Evolutionary conservation across 768 basidiomycete species (phyloP), one percentile per base, ranked within the genome.

Genomic region (Pseudohyphozyma bogoriensis): DNA sequence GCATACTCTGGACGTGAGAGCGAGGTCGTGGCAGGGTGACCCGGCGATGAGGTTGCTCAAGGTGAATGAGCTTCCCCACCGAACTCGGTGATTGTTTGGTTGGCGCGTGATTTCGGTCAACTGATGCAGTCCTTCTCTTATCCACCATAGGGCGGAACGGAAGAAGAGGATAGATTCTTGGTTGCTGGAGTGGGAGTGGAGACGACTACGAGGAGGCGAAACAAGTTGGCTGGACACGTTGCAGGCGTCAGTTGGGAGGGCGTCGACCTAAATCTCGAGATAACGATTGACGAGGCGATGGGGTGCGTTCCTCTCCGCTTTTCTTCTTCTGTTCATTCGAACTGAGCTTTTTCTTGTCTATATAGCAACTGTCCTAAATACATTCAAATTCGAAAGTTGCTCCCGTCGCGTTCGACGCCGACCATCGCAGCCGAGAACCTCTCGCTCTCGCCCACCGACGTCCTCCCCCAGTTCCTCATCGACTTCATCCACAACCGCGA

Each of bases 321-420:
- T 15, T 2, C 28, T 29, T n/a, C 28, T 10, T 39, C 12, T 29
- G 13, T 11, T 5, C 15, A 3, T 18, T 13, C 15, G 12, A 22
- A 42, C 45, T 26, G 32, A 28, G 12, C 24, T 15, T 5, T 29
- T 40, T 12, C 28, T 44, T 0, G 24, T 13, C 1, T 15, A 32
- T 31, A 6, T 15, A 26, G 20, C 29, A 64, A 64, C 55, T 64
- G 63, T 40, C 63, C 63, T 7, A 64, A 64, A 51, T 64, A 64
- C 51, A 54, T 64, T 24, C 56, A 51, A 31, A 57, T 42, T 55
- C 62, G 49, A n/a, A 29, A 58, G 11, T n/a, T 64, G 28, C 20
- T 32, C 29, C 59, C 63, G 9, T 28, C 26, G 15, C 8, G 11
- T 16, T 13, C 51, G n/a, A 16, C 24, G 15, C 35, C 51, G 24